A percentile compares a stretch with the other conserved stretches of the same genome.
These are phyloP conservation scores for Russula lepida DNA, from an alignment of 768 basidiomycete species.

Conservation along the genomic window DNA sequence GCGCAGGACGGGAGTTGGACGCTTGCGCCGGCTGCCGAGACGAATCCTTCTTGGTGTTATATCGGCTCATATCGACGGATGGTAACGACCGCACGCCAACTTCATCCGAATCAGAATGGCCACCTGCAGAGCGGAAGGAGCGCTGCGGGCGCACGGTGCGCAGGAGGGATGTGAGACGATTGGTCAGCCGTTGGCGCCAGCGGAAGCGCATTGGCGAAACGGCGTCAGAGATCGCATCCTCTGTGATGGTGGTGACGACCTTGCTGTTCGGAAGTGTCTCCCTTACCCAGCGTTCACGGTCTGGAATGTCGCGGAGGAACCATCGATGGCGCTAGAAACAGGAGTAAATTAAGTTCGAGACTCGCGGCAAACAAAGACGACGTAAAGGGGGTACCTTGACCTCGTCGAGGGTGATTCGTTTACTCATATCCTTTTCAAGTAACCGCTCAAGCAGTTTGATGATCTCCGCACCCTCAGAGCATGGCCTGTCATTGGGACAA, in stretches of 20 bases:
- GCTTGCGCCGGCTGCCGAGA: neutral
- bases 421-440: conserved; percentile 69
- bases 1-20: neutral
- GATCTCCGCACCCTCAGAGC: conserved; percentile 50
- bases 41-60: neutral
- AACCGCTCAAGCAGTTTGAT: conserved; percentile 66
- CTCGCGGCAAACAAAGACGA: neutral
- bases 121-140: conserved; percentile 25
- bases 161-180: conserved; percentile 43
- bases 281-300: conserved; percentile 63
- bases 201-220: conserved; percentile 58
- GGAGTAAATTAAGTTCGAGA: neutral
- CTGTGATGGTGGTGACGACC: conserved; percentile 51
- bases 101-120: conserved; percentile 19
- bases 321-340: conserved; percentile 47
- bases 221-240: conserved; percentile 69
- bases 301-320: conserved; percentile 59
- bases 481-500: conserved; percentile 23
- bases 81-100: conserved; percentile 20
- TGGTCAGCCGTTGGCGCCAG: conserved; percentile 42
- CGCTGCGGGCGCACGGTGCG: conserved; percentile 34
- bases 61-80: conserved; percentile 4
- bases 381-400: conserved; percentile 55
- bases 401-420: conserved; percentile 69
- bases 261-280: conserved; percentile 46